These are phyloP conservation scores for Chlorencoelia australis DNA, from an alignment of 2,329 filamentous ascomycete species.

Conservation along the genomic window DNA sequence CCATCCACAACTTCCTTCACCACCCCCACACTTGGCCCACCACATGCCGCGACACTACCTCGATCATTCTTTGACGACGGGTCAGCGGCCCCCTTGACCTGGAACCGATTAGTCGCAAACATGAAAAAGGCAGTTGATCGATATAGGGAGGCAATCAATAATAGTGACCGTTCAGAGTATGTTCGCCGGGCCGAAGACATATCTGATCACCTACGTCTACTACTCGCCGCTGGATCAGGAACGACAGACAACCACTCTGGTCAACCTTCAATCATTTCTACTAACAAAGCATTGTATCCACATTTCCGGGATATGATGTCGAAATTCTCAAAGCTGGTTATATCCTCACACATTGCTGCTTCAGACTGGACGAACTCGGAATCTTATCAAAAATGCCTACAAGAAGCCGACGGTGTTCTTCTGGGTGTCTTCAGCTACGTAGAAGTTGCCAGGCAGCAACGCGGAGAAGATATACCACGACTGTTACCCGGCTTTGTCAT, in stretches of 20 bases:
- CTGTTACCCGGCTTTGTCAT: slow-evolving; percentile 88
- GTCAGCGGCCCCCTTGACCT: slow-evolving; percentile 70
- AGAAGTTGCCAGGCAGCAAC: slow-evolving; percentile 85
- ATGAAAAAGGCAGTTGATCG: slow-evolving; percentile 86
- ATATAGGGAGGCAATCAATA: slow-evolving; percentile 82
- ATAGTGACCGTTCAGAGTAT: slow-evolving; percentile 77
- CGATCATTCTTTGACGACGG: slow-evolving; percentile 87
- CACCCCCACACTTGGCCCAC: slow-evolving; percentile 30
- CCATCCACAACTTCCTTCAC: slow-evolving; percentile 46
- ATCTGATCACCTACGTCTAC: slow-evolving; percentile 84
- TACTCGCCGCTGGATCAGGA: slow-evolving; percentile 90
- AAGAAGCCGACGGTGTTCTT: slow-evolving; percentile 94
- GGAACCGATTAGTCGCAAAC: slow-evolving; percentile 82
- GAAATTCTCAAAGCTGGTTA: slow-evolving; percentile 96
- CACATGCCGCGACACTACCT: slow-evolving; percentile 46
- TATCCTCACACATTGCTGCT: slow-evolving; percentile 94
- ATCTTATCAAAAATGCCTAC: slow-evolving; percentile 87
- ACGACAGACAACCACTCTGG: slow-evolving; percentile 98
- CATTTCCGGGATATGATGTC: slow-evolving; percentile 99
- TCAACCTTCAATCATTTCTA: slow-evolving; percentile 97
- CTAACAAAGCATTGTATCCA: slow-evolving; percentile 92
- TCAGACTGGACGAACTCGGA: slow-evolving; percentile 93
- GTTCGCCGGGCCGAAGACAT: slow-evolving; percentile 95
- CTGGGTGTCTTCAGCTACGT: slow-evolving; percentile 94
- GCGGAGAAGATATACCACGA: slow-evolving; percentile 87